Percentiles rank a stretch among this genome's conserved stretches.
phyloP scores from a whole-genome alignment of 371 early-diverging fungal genomes.

The Circinella umbellata region DNA sequence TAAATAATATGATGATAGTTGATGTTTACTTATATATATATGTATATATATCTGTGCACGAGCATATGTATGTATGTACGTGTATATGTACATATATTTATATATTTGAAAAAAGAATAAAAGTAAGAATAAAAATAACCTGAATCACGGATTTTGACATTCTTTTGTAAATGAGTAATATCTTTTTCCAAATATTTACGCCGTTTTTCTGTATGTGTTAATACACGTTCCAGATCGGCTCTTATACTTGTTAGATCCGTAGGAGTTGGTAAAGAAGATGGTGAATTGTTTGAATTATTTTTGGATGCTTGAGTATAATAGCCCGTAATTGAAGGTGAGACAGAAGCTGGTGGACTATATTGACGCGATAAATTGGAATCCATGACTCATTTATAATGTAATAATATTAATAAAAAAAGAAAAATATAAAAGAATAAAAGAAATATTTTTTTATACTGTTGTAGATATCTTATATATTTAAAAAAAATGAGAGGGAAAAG shows the following conservation, averaged over 20 bases:
- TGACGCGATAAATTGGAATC: constrained; percentile 25
- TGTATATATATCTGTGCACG: not conserved
- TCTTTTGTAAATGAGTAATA: constrained; percentile 29
- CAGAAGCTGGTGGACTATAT: constrained; percentile 32
- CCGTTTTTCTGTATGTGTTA: constrained; percentile 39
- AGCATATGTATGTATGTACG: not conserved
- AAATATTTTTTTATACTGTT: too few relatives aligned
- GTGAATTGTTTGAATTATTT: constrained; percentile 22
- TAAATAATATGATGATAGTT: not conserved
- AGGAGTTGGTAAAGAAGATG: constrained; percentile 37
- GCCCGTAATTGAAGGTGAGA: constrained; percentile 36
- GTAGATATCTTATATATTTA: too few relatives aligned
- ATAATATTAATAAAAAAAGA: too few relatives aligned
- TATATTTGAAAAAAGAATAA: too few relatives aligned
- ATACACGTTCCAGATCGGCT: constrained; percentile 41
- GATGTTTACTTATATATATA: not conserved
- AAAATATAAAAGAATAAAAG: not conserved
- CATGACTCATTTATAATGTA: constrained; percentile 7
- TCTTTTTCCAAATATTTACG: constrained; percentile 35
- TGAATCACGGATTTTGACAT: constrained; percentile 22
- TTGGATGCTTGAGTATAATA: constrained; percentile 25
- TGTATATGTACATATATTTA: not conserved
- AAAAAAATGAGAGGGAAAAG: too few relatives aligned
- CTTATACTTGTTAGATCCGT: constrained; percentile 43
- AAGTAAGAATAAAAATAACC: constrained; percentile 7